Evolutionary conservation across 148 eudicot species (phyloP).

Genomic region (Rhododendron kiyosumense): DNA sequence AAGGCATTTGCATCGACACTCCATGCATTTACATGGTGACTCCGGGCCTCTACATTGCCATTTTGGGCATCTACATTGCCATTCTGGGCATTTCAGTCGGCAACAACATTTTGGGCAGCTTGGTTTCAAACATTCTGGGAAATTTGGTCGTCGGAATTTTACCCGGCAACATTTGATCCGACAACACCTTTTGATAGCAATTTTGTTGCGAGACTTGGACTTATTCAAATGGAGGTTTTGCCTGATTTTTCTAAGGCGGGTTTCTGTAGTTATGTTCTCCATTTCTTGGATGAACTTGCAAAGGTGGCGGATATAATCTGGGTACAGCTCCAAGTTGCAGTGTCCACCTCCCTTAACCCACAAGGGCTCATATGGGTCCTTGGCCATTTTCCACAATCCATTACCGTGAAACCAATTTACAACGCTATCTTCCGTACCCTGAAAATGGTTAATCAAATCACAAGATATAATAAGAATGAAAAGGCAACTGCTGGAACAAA

Average conservation of each 20-base stretch:
- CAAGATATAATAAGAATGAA: background rate
- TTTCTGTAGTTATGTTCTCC: constrained; percentile 76
- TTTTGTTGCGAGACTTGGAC: constrained; percentile 15
- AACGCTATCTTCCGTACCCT: constrained; percentile 97
- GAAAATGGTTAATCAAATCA: constrained; percentile 10
- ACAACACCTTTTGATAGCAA: constrained; percentile 36
- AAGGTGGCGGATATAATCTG: constrained; percentile 92
- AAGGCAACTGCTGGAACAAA: background rate
- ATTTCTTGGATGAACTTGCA: constrained; percentile 78
- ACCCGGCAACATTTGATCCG: constrained; percentile 44
- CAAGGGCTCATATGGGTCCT: constrained; percentile 90
- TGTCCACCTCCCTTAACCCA: constrained; percentile 99
- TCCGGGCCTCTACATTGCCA: constrained; percentile 19
- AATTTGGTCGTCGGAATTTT: constrained; percentile 32
- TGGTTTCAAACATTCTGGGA: constrained; percentile 22
- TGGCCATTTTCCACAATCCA: constrained; percentile 76
- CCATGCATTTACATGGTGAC: constrained; percentile 29
- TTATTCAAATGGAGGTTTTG: constrained; percentile 34
- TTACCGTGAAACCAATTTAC: constrained; percentile 89
- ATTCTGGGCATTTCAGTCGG: constrained; percentile 31
- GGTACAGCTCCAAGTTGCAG: constrained; percentile 95
- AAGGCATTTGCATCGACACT: constrained; percentile 32
- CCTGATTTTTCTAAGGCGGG: constrained; percentile 64
- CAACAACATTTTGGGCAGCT: constrained; percentile 34
- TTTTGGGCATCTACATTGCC: constrained; percentile 27